phyloP scores from a whole-genome alignment of 305 asterid species.

The Coffea humblotiana region DNA sequence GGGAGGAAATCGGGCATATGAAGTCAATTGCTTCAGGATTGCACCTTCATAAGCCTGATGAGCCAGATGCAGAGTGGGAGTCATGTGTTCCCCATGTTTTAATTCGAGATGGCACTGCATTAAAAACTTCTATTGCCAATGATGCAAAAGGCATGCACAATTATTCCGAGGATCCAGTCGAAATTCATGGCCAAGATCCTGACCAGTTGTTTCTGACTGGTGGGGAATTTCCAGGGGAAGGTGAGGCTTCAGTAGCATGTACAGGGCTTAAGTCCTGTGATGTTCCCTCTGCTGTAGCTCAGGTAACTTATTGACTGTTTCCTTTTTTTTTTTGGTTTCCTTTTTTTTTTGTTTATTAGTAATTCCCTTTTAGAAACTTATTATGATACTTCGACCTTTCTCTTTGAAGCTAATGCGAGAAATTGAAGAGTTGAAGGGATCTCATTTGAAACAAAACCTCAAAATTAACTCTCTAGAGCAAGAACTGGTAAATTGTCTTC shows the following conservation, averaged over 20 bases:
- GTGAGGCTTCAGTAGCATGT: conserved; percentile 13
- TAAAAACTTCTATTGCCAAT: conserved; percentile 12
- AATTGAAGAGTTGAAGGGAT: conserved; percentile 42
- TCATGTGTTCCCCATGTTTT: background rate
- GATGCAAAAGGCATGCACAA: conserved; percentile 23
- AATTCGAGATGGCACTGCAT: conserved; percentile 8
- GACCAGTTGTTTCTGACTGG: conserved; percentile 5
- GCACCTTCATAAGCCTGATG: conserved; percentile 18
- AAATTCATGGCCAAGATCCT: conserved; percentile 23
- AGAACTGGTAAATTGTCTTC: conserved; percentile 45
- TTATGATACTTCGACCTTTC: conserved; percentile 1
- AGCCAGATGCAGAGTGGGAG: conserved; percentile 20
- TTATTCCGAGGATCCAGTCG: conserved; percentile 10
- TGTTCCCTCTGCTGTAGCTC: conserved; percentile 26
- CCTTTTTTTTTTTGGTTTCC: background rate
- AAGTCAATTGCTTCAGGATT: conserved; percentile 11
- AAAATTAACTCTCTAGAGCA: conserved; percentile 50
- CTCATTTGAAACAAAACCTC: conserved; percentile 38
- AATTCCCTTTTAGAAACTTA: conserved; percentile 1
- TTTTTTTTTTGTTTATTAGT: background rate
- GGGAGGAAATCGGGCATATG: conserved; percentile 3
- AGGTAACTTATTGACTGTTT: conserved; percentile 33
- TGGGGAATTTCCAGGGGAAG: conserved; percentile 12
- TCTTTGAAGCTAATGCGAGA: conserved; percentile 47
- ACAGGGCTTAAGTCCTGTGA: conserved; percentile 20